Base-by-base conservation (phyloP, 345 rosid genomes). In the Salix udensis region DNA sequence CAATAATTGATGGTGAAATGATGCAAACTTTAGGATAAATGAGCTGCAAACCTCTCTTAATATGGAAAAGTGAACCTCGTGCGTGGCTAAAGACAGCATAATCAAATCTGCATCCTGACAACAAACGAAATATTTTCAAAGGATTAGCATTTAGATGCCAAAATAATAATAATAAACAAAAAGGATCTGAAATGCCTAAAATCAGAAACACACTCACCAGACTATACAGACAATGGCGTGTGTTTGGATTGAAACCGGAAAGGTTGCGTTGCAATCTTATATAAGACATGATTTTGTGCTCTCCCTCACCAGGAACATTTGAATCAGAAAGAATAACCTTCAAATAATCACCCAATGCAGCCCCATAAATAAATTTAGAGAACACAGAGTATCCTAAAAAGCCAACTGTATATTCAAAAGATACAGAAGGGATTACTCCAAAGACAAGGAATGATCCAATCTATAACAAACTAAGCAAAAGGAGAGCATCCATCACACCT, bases 261-360 rank as follows among this genome's bases (percentile, higher is more conserved):
- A 84, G 85, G 83, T 89, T 88, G 37, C 97, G 93, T 78, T 96
- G 98, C 70, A 80, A 89, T 71, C 98, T 91, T 72, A 96, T 92
- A 84, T 90, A 96, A 42, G 97, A 85, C 99, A 96, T 94, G 80
- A 96, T 87, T 86, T 96, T 94, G 88, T 96, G 98, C 82, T 96
- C 99, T 86, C 98, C 99, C 83, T 96, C 99, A 6, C 99, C 99
- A 79, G 93, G 90, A 73, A 89, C 98, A 81, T 96, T 96, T 10
- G 99, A 78, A 84, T 96, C 99, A 81, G 99, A 96, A 84, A 96
- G 95, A 84, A 96, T 88, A 85, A 96, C 99, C 99, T 96, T 90
- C 90, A 91, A 76, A 86, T 77, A 84, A 85, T 68, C 87, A 88
- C 75, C 92, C 88, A 88, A 87, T 77, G 83, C 87, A 86, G 87